A percentile compares a stretch with the other conserved stretches of the same genome.
Conservation (phyloP, 306 rosid genomes). For the Rosa persica region DNA sequence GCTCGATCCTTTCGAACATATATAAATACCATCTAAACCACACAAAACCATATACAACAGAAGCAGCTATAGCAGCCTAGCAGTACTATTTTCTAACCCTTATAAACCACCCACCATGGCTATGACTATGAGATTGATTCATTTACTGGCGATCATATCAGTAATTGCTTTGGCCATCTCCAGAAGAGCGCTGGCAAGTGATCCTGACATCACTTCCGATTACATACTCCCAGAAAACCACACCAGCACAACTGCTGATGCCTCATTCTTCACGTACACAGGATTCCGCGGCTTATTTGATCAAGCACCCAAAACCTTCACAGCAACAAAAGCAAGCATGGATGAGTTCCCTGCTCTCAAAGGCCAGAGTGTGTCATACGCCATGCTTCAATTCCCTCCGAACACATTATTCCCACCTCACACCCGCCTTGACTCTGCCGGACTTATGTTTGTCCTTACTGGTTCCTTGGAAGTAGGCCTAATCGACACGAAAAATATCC, state of each 20-base stretch:
- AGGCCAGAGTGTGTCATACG: conserved; percentile 21
- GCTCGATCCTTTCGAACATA: not conserved
- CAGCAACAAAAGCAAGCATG: conserved; percentile 16
- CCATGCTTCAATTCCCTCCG: conserved; percentile 26
- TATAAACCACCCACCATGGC: not conserved
- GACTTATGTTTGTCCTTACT: conserved; percentile 31
- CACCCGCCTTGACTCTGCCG: conserved; percentile 27
- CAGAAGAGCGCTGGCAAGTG: not conserved
- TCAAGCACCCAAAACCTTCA: conserved; percentile 11
- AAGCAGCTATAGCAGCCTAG: not conserved
- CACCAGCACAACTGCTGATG: not conserved
- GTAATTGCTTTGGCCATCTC: not conserved
- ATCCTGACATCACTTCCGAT: conserved; percentile 12
- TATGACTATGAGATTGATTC: not conserved
- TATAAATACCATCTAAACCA: not conserved
- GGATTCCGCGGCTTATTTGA: conserved; percentile 18
- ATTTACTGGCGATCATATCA: not conserved
- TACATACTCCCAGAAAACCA: not conserved
- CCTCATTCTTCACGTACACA: conserved; percentile 21
- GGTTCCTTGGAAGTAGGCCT: conserved; percentile 36
- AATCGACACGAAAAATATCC: conserved; percentile 19
- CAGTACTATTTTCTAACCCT: not conserved
- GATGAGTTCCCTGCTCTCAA: conserved; percentile 20
- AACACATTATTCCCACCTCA: conserved; percentile 26
- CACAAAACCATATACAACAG: not conserved